phyloP scores from a whole-genome alignment of 306 rosid genomes.

The Potentilla sterilis region DNA sequence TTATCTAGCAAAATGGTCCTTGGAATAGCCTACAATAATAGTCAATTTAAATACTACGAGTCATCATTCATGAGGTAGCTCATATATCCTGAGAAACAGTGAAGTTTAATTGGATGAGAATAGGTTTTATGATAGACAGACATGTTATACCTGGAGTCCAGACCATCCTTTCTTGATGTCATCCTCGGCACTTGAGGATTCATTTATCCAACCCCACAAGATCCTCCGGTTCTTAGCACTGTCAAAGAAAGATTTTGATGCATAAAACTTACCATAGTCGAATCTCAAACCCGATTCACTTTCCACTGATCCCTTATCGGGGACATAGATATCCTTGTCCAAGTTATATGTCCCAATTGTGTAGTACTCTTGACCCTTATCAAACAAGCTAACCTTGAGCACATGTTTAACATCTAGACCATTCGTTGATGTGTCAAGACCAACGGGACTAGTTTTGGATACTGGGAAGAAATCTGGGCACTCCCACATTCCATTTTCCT shows the following conservation, averaged over 20 bases:
- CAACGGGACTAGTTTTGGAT: conserved; percentile 14
- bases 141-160: conserved; percentile 59
- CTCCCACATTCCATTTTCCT: conserved; percentile 80
- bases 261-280: conserved; percentile 80
- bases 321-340: conserved; percentile 50
- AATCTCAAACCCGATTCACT: conserved; percentile 46
- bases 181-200: conserved; percentile 54
- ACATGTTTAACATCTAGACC: conserved; percentile 56
- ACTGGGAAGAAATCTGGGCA: conserved; percentile 90
- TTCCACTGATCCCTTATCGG: conserved; percentile 44
- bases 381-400: conserved; percentile 64
- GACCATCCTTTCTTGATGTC: conserved; percentile 80
- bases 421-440: conserved; percentile 46
- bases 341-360: conserved; percentile 54
- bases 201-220: conserved; percentile 79
- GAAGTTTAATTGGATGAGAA: background rate
- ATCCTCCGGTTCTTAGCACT: conserved; percentile 53
- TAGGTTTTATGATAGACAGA: background rate
- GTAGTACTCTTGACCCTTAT: conserved; percentile 55
- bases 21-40: conserved; percentile 59
- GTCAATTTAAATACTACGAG: background rate
- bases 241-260: conserved; percentile 77
- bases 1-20: conserved; percentile 59
- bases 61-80: background rate
- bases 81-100: background rate